Conservation (phyloP, 2,329 filamentous ascomycete genomes). For the Triangularia verruculosa region DNA sequence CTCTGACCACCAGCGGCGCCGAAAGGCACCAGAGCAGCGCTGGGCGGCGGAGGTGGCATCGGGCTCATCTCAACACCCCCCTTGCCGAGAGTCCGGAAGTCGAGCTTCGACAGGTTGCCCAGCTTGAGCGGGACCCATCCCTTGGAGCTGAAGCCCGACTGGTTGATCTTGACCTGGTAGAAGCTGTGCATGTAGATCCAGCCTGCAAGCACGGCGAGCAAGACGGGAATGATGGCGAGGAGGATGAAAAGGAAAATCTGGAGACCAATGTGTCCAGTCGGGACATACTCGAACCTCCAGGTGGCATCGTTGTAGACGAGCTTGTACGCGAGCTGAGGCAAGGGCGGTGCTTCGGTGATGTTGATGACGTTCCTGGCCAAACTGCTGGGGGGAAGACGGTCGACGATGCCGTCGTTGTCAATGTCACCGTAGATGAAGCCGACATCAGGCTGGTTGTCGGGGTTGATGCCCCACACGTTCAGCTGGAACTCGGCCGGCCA, state of each 20-base stretch:
- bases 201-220: slow-evolving; percentile 47
- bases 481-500: slow-evolving; percentile 61
- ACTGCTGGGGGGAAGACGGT: slow-evolving; percentile 59
- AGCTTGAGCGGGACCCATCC: slow-evolving; percentile 31
- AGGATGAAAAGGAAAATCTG: slow-evolving; percentile 56
- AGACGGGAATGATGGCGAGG: slow-evolving; percentile 51
- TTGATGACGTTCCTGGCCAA: slow-evolving; percentile 56
- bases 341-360: slow-evolving; percentile 52
- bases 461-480: slow-evolving; percentile 66
- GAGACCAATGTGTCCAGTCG: slow-evolving; percentile 49
- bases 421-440: slow-evolving; percentile 59
- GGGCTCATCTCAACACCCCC: slow-evolving; percentile 25
- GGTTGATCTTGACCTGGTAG: slow-evolving; percentile 50
- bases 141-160: slow-evolving; percentile 31
- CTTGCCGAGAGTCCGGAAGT: slow-evolving; percentile 33
- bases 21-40: slow-evolving; percentile 13
- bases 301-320: slow-evolving; percentile 55
- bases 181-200: slow-evolving; percentile 60
- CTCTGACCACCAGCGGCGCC: slow-evolving; percentile 33
- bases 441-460: slow-evolving; percentile 59
- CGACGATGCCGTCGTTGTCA: slow-evolving; percentile 57
- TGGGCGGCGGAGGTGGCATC: slow-evolving; percentile 22
- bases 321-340: slow-evolving; percentile 53
- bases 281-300: slow-evolving; percentile 49
- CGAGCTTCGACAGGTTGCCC: slow-evolving; percentile 30